Conservation (phyloP, 805 yeast species). For the Nakazawaea peltata region DNA sequence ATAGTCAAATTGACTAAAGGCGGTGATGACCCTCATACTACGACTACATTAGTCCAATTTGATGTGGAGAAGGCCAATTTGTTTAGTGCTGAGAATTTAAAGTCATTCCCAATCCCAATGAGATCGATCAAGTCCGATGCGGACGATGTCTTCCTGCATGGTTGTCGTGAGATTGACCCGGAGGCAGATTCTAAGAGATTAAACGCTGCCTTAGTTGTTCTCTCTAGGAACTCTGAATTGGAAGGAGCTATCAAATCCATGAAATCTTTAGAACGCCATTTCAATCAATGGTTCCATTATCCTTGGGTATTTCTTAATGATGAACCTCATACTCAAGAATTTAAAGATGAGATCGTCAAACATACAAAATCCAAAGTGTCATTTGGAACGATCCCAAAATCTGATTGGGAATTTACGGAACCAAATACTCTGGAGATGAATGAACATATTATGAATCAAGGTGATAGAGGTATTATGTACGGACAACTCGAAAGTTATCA, state of each 20-base stretch:
- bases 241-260: constrained; percentile 71
- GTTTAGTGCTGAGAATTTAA: constrained; percentile 1
- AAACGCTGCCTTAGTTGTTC: constrained; percentile 78
- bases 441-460: constrained; percentile 64
- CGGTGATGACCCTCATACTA: not conserved
- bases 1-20: no score
- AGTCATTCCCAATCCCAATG: constrained; percentile 18
- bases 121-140: constrained; percentile 16
- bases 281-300: constrained; percentile 89
- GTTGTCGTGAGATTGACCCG: constrained; percentile 21
- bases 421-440: constrained; percentile 33
- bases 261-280: constrained; percentile 72
- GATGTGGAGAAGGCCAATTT: constrained; percentile 5
- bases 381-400: constrained; percentile 57
- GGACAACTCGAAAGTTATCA: constrained; percentile 81
- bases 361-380: constrained; percentile 55
- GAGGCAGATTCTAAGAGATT: constrained; percentile 32
- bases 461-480: constrained; percentile 77
- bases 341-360: constrained; percentile 41
- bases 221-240: constrained; percentile 76
- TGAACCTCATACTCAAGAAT: constrained; percentile 60
- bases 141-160: constrained; percentile 24
- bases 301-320: constrained; percentile 90
- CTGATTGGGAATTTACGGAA: constrained; percentile 67
- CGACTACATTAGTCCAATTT: constrained; percentile 2